Conservation (phyloP, 495 filamentous ascomycete species). For the Rostrohypoxylon terebratum region DNA sequence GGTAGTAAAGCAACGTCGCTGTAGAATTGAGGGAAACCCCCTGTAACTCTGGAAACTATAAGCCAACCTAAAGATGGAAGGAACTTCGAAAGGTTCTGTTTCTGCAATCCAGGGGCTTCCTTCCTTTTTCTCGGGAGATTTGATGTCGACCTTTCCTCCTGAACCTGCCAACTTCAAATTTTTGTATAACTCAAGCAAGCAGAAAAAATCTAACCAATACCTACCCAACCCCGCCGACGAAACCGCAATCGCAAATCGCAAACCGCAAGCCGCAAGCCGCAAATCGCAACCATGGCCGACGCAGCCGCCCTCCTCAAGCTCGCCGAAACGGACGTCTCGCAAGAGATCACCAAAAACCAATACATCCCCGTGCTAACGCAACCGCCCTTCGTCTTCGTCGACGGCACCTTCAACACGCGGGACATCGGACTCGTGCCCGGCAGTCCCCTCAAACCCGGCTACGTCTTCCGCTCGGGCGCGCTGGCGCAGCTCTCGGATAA, state of each 20-base stretch:
- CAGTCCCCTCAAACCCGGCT: constrained; percentile 56
- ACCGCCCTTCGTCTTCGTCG: constrained; percentile 66
- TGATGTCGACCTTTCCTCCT: neutral
- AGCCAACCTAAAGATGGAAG: constrained; percentile 15
- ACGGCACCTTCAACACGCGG: constrained; percentile 66
- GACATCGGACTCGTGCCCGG: constrained; percentile 63
- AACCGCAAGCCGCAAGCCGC: constrained; percentile 1
- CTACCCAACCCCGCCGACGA: neutral
- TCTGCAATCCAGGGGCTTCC: constrained; percentile 4
- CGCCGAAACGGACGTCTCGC: constrained; percentile 52
- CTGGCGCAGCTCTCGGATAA: constrained; percentile 52
- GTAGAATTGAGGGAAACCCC: constrained; percentile 8
- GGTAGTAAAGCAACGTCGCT: constrained; percentile 22
- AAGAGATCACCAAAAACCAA: constrained; percentile 46
- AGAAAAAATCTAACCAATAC: neutral
- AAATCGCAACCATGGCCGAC: constrained; percentile 42
- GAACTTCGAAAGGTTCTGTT: constrained; percentile 1
- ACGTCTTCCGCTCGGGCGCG: constrained; percentile 65
- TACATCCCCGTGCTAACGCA: constrained; percentile 51
- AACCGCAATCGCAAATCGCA: constrained; percentile 1
- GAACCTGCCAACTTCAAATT: neutral
- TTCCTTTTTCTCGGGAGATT: neutral
- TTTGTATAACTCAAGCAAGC: neutral
- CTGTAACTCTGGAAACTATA: constrained; percentile 15
- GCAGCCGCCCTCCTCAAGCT: constrained; percentile 53